Evolutionary conservation across 495 filamentous ascomycete genomes (phyloP), one percentile per base, ranked within the genome.

Genomic region (Cercophora newfieldiana): DNA sequence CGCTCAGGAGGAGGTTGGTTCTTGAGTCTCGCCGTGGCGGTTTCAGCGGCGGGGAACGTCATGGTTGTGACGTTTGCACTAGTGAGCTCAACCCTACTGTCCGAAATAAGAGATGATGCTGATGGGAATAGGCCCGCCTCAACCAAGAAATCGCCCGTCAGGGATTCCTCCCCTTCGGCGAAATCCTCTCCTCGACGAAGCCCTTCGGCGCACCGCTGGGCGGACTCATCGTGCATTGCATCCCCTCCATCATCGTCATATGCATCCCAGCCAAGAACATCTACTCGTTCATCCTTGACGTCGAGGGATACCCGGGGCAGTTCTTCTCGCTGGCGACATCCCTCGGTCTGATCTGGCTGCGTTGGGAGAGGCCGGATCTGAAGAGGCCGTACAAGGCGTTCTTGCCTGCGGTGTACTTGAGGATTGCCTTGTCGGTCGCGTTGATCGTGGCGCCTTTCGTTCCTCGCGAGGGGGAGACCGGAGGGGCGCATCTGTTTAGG

Each of bases 61-160:
- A 91, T 93, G 88, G 89, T 91, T 1, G 89, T 91, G 7, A 90
- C 89, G 7, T 92, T 90, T 72, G 77, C 85, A 7, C 65, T 86
- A 66, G 87, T 89, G 78, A 56, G 77, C 59, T 58, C 57, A 49
- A 54, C 60, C 49, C 44, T 60, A 26, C 24, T 10, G 28, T 19
- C 64, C 44, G 16, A 65, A 31, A 60, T 21, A 48, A 18, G 44
- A 0, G 16, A 6, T n/a, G 24, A 0, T 12, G 33, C 58, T 44
- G 30, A 61, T 26, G 14, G 18, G 22, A 10, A 12, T 66, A 91
- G 89, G 85, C 89, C 7, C 86, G 89, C 48, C 71, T 85, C 0
- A 81, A 81, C 60, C 81, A 83, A 58, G 81, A 83, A 68, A 77
- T 84, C 30, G 83, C 81, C 18, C 73, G 79, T 21, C 76, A 82